A percentile compares a stretch with the other conserved stretches of the same genome.
Evolutionary conservation across 1,284 basidiomycete genomes (phyloP).

Genomic region (Puccinia novopanici): DNA sequence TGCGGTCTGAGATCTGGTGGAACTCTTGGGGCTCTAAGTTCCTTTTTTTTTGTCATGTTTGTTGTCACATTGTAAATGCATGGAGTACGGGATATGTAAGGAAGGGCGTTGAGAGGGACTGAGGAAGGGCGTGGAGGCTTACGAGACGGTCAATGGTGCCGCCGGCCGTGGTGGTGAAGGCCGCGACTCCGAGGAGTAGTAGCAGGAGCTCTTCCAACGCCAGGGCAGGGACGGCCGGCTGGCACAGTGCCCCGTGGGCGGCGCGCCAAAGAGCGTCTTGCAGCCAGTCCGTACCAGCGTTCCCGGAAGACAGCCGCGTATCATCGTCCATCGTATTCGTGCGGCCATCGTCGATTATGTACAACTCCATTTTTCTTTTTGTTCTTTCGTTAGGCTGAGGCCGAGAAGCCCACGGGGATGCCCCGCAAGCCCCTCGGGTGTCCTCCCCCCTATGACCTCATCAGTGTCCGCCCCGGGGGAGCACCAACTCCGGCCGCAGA

Average conservation of each 20-base stretch:
- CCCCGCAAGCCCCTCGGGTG: too few relatives aligned
- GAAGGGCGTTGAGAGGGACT: too few relatives aligned
- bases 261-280: too few relatives aligned
- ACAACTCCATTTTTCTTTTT: too few relatives aligned
- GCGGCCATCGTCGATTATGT: neutral
- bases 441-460: neutral
- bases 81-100: neutral
- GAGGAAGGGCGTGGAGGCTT: neutral
- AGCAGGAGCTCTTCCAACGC: neutral
- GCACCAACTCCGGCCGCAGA: too few relatives aligned
- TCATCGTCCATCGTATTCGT: neutral
- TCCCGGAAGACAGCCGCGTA: too few relatives aligned
- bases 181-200: neutral
- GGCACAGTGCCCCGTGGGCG: neutral
- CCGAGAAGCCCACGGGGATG: too few relatives aligned
- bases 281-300: too few relatives aligned
- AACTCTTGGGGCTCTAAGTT: constrained; percentile 40
- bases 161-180: too few relatives aligned
- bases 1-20: constrained; percentile 47
- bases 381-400: neutral
- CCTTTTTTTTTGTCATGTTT: neutral
- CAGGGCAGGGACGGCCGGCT: neutral
- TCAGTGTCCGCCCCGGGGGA: neutral
- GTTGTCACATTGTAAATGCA: neutral
- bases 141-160: constrained; percentile 19